A percentile compares a stretch with the other conserved stretches of the same genome.
These are phyloP conservation scores for Ganoderma leucocontextum DNA, from an alignment of 1,284 basidiomycete genomes.

Conservation along the genomic window DNA sequence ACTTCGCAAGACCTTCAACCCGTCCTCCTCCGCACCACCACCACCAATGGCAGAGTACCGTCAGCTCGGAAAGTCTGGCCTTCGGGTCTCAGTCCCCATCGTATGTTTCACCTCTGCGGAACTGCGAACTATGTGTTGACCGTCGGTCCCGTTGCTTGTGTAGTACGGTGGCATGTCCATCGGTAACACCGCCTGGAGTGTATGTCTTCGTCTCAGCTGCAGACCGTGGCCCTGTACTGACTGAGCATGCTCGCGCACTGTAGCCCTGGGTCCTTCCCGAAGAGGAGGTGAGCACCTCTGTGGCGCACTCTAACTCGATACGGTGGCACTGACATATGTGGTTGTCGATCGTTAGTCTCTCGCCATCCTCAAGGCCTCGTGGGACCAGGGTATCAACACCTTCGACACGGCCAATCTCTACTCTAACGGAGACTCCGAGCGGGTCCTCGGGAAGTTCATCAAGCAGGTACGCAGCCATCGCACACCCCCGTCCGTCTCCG, in stretches of 20 bases:
- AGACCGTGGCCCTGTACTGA: background rate
- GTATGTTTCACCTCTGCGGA: constrained; percentile 30
- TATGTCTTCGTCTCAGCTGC: constrained; percentile 26
- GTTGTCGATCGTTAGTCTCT: constrained; percentile 42
- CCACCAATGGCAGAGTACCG: constrained; percentile 25
- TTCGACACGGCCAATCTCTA: constrained; percentile 52
- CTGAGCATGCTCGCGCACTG: background rate
- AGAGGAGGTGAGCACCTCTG: constrained; percentile 41
- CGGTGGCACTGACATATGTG: background rate
- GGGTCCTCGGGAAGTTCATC: constrained; percentile 36
- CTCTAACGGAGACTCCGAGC: constrained; percentile 41
- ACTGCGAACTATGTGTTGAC: background rate
- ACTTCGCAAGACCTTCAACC: background rate
- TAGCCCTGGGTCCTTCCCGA: constrained; percentile 55
- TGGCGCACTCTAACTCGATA: background rate
- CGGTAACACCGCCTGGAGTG: constrained; percentile 50
- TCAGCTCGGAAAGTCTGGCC: constrained; percentile 56
- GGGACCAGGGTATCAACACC: constrained; percentile 56
- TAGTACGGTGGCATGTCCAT: constrained; percentile 58
- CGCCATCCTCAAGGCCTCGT: constrained; percentile 54
- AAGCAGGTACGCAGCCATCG: background rate
- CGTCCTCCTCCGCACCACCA: background rate
- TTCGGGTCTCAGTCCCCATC: constrained; percentile 59
- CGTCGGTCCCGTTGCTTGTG: background rate
- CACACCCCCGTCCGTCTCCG: constrained; percentile 47